Evolutionary conservation across 352 stramenopile species (phyloP).

Genomic region (Phytophthora ramorum): DNA sequence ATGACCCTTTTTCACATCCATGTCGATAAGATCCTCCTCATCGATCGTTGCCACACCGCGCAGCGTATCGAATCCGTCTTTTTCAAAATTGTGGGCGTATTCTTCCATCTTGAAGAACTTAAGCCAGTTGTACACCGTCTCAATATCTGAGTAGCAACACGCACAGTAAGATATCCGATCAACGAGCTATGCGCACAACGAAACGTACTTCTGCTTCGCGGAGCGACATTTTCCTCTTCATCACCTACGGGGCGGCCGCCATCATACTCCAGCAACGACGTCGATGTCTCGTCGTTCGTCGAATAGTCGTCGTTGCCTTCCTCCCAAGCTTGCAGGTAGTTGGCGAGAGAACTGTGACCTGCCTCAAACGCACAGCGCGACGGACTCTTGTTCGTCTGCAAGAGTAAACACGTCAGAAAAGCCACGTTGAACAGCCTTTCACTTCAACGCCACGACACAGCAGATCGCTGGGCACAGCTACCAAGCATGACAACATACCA

Average conservation of each 20-base stretch:
- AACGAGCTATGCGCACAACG: not conserved
- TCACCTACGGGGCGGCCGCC: constrained; percentile 29
- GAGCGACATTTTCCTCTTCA: constrained; percentile 54
- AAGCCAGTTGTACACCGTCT: constrained; percentile 85
- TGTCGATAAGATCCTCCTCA: constrained; percentile 88
- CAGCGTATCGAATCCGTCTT: constrained; percentile 89
- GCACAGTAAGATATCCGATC: not conserved
- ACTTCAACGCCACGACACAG: constrained; percentile 15
- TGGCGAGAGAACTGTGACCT: constrained; percentile 79
- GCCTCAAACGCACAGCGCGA: constrained; percentile 89
- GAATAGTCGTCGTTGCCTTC: constrained; percentile 91
- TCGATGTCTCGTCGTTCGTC: constrained; percentile 64
- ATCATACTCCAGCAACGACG: constrained; percentile 38
- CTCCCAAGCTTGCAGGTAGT: constrained; percentile 84
- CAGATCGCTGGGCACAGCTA: constrained; percentile 11
- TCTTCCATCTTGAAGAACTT: constrained; percentile 90
- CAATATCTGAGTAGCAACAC: constrained; percentile 58
- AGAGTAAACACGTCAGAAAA: constrained; percentile 18
- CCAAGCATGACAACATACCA: constrained; percentile 44
- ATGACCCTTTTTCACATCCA: constrained; percentile 91
- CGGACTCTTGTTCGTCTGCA: constrained; percentile 87
- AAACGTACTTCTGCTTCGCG: constrained; percentile 58
- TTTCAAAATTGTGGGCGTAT: constrained; percentile 89
- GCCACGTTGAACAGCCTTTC: not conserved
- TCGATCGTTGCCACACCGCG: constrained; percentile 87